Conservation (phyloP, 2,329 filamentous ascomycete genomes). For the Tolypocladium cylindrosporum region DNA sequence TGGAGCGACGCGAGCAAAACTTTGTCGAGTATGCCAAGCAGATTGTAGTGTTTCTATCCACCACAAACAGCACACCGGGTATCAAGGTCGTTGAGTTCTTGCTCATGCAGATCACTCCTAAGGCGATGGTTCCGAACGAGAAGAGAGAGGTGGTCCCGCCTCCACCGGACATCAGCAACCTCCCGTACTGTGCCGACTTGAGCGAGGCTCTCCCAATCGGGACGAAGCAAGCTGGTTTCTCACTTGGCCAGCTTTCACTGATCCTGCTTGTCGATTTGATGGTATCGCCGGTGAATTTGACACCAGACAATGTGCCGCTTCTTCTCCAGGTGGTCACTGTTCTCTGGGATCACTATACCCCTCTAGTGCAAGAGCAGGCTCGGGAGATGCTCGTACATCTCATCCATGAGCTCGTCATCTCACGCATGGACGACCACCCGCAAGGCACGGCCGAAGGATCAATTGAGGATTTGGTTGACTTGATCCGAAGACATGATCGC, state of each 20-base stretch:
- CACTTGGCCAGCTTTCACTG: slow-evolving; percentile 82
- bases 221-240: slow-evolving; percentile 87
- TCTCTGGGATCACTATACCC: slow-evolving; percentile 94
- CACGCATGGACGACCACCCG: slow-evolving; percentile 59
- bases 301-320: slow-evolving; percentile 70
- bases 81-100: slow-evolving; percentile 92
- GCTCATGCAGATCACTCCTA: slow-evolving; percentile 80
- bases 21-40: slow-evolving; percentile 98
- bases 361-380: slow-evolving; percentile 90
- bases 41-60: slow-evolving; percentile 91
- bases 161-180: slow-evolving; percentile 60
- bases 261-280: slow-evolving; percentile 94
- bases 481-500: slow-evolving; percentile 72
- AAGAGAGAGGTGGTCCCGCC: slow-evolving; percentile 60
- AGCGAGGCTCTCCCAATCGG: slow-evolving; percentile 70
- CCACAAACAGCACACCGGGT: slow-evolving; percentile 61
- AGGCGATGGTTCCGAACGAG: slow-evolving; percentile 92
- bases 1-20: slow-evolving; percentile 92
- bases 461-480: slow-evolving; percentile 82
- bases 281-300: slow-evolving; percentile 78
- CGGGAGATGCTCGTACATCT: slow-evolving; percentile 96
- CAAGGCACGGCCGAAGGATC: slow-evolving; percentile 54
- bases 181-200: slow-evolving; percentile 88
- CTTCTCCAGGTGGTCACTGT: slow-evolving; percentile 86
- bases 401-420: slow-evolving; percentile 89